phyloP scores from a whole-genome alignment of 192 early-diverging fungal genomes.

The Linnemannia schmuckeri region DNA sequence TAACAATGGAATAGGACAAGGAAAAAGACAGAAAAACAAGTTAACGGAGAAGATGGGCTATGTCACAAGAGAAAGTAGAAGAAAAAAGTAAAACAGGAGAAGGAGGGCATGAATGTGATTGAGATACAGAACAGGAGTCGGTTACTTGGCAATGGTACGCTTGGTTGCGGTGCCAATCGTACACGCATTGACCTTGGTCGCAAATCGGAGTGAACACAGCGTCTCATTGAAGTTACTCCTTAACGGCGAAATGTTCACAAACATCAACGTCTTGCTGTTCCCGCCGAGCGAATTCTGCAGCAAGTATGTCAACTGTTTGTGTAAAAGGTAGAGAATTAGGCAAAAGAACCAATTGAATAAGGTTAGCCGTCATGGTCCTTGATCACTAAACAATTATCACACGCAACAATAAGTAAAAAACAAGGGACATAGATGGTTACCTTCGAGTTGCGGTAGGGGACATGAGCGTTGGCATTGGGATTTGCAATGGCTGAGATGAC shows the following conservation, averaged over 20 bases:
- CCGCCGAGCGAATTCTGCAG: constrained; percentile 84
- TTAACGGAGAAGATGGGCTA: neutral
- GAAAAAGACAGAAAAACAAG: neutral
- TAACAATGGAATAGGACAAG: no score
- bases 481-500: constrained; percentile 90
- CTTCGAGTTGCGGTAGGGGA: constrained; percentile 97
- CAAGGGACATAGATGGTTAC: constrained; percentile 46
- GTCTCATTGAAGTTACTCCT: constrained; percentile 85
- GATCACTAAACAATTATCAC: neutral
- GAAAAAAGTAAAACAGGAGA: neutral
- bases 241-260: constrained; percentile 96
- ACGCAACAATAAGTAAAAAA: neutral
- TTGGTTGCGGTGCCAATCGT: constrained; percentile 85
- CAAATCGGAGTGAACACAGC: constrained; percentile 93
- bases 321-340: neutral
- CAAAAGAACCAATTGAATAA: neutral
- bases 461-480: constrained; percentile 71
- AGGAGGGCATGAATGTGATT: neutral
- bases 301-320: constrained; percentile 73
- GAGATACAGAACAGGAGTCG: neutral
- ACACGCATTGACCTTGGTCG: constrained; percentile 94
- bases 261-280: constrained; percentile 98
- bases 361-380: neutral
- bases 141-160: constrained; percentile 11
- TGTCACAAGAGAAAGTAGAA: neutral